A percentile compares a stretch with the other conserved stretches of the same genome.
Conservation (phyloP, 139 green algal genomes). For the Picochlorum costavermella region DNA sequence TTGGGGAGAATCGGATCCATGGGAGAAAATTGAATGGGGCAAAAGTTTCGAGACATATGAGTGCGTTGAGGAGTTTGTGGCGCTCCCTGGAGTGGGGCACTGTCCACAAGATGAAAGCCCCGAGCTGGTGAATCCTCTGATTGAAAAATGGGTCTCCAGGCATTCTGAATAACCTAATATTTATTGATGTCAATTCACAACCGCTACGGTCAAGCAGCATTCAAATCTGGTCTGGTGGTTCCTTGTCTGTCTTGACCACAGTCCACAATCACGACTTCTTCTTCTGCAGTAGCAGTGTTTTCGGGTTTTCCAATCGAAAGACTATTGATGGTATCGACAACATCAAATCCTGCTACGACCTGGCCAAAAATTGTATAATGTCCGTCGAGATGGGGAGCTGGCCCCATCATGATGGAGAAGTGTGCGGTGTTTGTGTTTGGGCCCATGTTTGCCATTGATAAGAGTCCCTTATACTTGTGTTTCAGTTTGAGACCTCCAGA, state of each 20-base stretch:
- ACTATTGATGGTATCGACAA: conserved; percentile 29
- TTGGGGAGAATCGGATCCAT: conserved; percentile 86
- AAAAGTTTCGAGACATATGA: conserved; percentile 42
- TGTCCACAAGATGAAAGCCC: conserved; percentile 80
- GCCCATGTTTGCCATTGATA: conserved; percentile 65
- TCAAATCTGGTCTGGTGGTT: conserved; percentile 18
- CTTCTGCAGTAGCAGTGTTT: conserved; percentile 26
- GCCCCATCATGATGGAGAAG: conserved; percentile 69
- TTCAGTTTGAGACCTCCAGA: conserved; percentile 54
- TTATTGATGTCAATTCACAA: background rate
- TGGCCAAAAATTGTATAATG: conserved; percentile 69
- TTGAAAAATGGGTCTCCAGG: background rate
- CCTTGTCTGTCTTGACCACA: conserved; percentile 27
- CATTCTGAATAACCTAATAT: background rate
- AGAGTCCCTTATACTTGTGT: conserved; percentile 52
- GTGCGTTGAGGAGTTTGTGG: conserved; percentile 74
- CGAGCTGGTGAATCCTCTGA: conserved; percentile 81
- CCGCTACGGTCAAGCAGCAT: background rate
- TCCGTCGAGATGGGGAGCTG: conserved; percentile 55
- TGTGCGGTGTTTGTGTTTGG: conserved; percentile 62
- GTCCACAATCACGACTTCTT: conserved; percentile 27
- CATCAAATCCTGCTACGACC: conserved; percentile 18
- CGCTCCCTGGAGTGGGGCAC: conserved; percentile 75
- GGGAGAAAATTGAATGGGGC: conserved; percentile 73
- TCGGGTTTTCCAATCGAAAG: conserved; percentile 32